Evolutionary conservation across 2,329 filamentous ascomycete species (phyloP).

Genomic region (Trichoderma sp.): DNA sequence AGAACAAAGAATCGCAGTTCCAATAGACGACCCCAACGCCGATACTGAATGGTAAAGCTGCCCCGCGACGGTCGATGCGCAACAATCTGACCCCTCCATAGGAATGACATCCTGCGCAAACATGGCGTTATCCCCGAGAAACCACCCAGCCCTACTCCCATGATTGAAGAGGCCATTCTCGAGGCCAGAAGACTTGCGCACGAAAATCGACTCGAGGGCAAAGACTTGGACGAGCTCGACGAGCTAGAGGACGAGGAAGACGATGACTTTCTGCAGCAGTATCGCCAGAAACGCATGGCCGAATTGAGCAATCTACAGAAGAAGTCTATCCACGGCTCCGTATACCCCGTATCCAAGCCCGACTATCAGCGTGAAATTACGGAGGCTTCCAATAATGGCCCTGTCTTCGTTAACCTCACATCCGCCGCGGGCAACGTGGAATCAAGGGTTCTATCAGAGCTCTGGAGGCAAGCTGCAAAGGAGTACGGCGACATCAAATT

Average conservation of each 20-base stretch:
- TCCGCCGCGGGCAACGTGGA: conserved; percentile 78
- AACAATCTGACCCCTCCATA: conserved; percentile 39
- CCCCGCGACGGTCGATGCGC: conserved; percentile 25
- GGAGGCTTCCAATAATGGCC: conserved; percentile 71
- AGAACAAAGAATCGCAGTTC: conserved; percentile 69
- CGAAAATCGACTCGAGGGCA: conserved; percentile 89
- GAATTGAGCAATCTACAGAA: conserved; percentile 74
- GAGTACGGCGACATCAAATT: conserved; percentile 97
- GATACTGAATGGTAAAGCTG: conserved; percentile 87
- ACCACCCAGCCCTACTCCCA: conserved; percentile 87
- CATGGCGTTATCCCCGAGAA: conserved; percentile 98
- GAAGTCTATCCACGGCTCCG: conserved; percentile 78
- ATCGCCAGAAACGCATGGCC: conserved; percentile 80
- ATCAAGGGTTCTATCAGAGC: conserved; percentile 74
- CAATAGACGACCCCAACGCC: conserved; percentile 90
- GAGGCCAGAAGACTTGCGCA: conserved; percentile 81
- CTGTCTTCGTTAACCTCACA: conserved; percentile 76
- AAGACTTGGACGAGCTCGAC: conserved; percentile 89
- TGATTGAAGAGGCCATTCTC: conserved; percentile 90
- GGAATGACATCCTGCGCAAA: conserved; percentile 97
- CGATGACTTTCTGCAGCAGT: conserved; percentile 82
- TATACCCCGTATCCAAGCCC: conserved; percentile 91
- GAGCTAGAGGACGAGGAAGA: conserved; percentile 96
- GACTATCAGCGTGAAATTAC: conserved; percentile 92
- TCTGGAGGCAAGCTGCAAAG: conserved; percentile 79